Evolutionary conservation across 2,329 filamentous ascomycete genomes (phyloP).

Genomic region (Ceratocystis variospora): DNA sequence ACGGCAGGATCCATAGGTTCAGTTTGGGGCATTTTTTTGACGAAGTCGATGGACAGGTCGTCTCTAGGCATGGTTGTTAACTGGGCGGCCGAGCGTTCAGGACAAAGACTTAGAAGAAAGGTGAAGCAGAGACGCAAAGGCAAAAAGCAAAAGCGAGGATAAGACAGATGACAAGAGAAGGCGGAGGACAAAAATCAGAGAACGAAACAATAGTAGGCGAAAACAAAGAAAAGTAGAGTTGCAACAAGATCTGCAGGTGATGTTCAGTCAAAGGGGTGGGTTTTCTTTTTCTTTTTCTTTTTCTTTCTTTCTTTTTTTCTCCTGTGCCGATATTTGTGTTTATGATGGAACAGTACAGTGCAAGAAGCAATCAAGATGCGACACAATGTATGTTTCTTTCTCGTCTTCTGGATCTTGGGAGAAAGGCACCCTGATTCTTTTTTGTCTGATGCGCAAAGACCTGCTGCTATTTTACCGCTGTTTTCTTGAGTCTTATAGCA

Average conservation of each 20-base stretch:
- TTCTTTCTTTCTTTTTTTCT: slow-evolving; percentile 1
- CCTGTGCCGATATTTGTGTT: not conserved
- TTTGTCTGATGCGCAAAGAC: not conserved
- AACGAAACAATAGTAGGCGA: not conserved
- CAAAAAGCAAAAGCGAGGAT: slow-evolving; percentile 16
- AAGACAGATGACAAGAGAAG: not conserved
- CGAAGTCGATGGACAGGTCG: slow-evolving; percentile 57
- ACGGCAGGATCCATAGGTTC: slow-evolving; percentile 51
- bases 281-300: not conserved
- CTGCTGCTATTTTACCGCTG: not conserved
- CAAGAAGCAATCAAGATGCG: not conserved
- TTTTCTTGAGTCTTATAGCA: not conserved
- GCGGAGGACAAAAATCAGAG: not conserved
- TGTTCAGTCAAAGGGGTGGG: not conserved
- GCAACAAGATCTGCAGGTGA: not conserved
- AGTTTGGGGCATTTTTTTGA: slow-evolving; percentile 49
- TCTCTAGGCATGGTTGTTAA: slow-evolving; percentile 60
- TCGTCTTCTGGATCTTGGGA: not conserved
- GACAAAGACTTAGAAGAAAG: slow-evolving; percentile 8
- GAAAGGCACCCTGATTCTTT: not conserved
- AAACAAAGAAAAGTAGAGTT: not conserved
- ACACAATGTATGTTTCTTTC: not conserved
- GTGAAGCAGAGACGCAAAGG: slow-evolving; percentile 1
- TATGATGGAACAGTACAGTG: not conserved
- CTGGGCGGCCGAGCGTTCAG: slow-evolving; percentile 20